Evolutionary conservation across 345 rosid species (phyloP).

Genomic region (Gossypium anomalum): DNA sequence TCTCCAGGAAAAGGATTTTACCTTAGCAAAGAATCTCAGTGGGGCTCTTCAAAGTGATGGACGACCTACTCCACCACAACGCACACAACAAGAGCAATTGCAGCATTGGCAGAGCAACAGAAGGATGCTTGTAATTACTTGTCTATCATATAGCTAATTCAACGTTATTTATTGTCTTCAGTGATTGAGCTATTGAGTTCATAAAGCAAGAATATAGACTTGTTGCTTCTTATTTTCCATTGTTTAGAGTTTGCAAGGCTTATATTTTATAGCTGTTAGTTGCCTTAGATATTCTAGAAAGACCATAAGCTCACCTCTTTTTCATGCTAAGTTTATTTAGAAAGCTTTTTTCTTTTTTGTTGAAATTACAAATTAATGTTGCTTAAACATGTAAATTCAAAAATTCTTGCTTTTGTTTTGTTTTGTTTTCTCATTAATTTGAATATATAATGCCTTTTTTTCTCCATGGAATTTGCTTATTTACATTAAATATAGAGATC

Average conservation of each 20-base stretch:
- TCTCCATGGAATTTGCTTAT: no score
- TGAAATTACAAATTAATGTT: conserved; percentile 12
- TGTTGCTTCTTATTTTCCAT: not conserved
- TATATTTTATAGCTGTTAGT: not conserved
- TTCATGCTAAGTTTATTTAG: conserved; percentile 10
- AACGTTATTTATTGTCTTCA: conserved; percentile 1
- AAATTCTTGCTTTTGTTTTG: no score
- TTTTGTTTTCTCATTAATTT: no score
- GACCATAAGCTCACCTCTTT: not conserved
- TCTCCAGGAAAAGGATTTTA: conserved; percentile 92
- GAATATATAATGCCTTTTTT: no score
- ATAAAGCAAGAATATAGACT: not conserved
- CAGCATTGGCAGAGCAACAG: conserved; percentile 95
- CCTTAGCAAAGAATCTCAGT: conserved; percentile 52
- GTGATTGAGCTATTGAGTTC: conserved; percentile 1
- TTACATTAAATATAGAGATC: no score
- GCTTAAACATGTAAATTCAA: no score
- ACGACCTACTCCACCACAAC: conserved; percentile 67
- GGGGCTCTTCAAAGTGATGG: conserved; percentile 79
- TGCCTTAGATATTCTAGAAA: conserved; percentile 7
- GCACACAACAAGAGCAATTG: conserved; percentile 85
- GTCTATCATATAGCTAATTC: conserved; percentile 4
- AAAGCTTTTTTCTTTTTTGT: not conserved
- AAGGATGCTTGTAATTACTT: conserved; percentile 80
- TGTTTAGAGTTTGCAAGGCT: not conserved